These are phyloP conservation scores for Apiospora pterosperma DNA, from an alignment of 2,329 filamentous ascomycete species.

Conservation along the genomic window DNA sequence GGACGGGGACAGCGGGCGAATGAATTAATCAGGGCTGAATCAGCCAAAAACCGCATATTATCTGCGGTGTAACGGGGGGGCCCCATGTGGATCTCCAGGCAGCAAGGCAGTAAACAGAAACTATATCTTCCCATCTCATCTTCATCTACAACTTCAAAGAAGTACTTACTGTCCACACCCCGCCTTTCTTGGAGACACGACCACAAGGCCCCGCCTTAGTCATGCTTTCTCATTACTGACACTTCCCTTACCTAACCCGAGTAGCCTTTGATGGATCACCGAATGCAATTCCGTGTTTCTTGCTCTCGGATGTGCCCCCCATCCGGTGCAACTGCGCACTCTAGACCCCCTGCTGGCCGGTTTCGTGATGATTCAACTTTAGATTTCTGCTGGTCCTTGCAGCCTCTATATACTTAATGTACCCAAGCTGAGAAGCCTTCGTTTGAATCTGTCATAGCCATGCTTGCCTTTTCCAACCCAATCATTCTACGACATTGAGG, in stretches of 20 bases:
- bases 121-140: not conserved
- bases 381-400: not conserved
- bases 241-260: not conserved
- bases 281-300: not conserved
- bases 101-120: too few species aligned
- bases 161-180: too few species aligned
- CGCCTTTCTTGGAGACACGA: not conserved
- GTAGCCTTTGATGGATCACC: not conserved
- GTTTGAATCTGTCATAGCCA: not conserved
- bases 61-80: too few species aligned
- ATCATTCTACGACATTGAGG: not conserved
- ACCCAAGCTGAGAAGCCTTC: not conserved
- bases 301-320: not conserved
- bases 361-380: not conserved
- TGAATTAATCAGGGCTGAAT: not conserved
- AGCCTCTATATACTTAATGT: not conserved
- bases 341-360: not conserved
- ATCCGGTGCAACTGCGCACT: not conserved
- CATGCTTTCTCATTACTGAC: constrained; percentile 4
- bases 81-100: too few species aligned
- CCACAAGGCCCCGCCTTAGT: not conserved
- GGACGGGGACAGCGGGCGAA: constrained; percentile 20
- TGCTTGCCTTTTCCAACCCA: not conserved
- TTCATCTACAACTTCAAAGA: too few species aligned
- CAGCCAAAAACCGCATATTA: not conserved